Base-by-base conservation (phyloP, 2,329 filamentous ascomycete genomes). In the Cladosporium sp. region DNA sequence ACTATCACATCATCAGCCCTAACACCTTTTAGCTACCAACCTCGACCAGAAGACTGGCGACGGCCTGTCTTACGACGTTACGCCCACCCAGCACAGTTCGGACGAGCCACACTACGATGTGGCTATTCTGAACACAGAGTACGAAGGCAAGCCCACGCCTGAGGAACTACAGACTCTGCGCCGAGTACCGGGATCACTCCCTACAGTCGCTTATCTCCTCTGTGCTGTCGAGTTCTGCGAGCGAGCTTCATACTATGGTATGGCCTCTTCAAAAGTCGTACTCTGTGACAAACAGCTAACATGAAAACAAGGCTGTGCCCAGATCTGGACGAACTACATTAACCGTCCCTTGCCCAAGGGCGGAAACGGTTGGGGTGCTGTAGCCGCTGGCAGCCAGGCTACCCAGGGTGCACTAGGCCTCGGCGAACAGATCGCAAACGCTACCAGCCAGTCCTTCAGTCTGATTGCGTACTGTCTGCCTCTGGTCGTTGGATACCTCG, bases 171-270 rank as follows among this genome's bases (percentile, higher is more conserved):
- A 61, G 3, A 80, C 77, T 1, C 73, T 86, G n/a, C 81, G 82
- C 24, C 81, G 79, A 65, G 78, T 85, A 8, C 77, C 84, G 21
- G 85, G 79, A 32, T 75, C 71, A 2, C 77, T 88, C 2, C 84
- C 86, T 1, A 65, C 78, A 12, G 77, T 84, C 5, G 81, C 84
- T 24, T 88, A 85, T 69, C 71, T 84, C 1, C 81, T 88, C 32
- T 88, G 85, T 67, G 70, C 83, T 5, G 84, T 87, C 49, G 86
- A 88, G 67, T 85, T 87, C 67, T 84, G 83, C 67, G 86, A 88
- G 72, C 78, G 86, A 65, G 85, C 85, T 2, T 87, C 85, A 0
- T 88, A 84, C 78, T 87, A 86, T 71, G 86, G 85, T 68, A 47
- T 21, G 57, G 5, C 6, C 34, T n/a, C 15, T 8, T n/a, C 0